Evolutionary conservation across 805 yeast genomes (phyloP).

Genomic region (Wickerhamomyces strasburgensis): DNA sequence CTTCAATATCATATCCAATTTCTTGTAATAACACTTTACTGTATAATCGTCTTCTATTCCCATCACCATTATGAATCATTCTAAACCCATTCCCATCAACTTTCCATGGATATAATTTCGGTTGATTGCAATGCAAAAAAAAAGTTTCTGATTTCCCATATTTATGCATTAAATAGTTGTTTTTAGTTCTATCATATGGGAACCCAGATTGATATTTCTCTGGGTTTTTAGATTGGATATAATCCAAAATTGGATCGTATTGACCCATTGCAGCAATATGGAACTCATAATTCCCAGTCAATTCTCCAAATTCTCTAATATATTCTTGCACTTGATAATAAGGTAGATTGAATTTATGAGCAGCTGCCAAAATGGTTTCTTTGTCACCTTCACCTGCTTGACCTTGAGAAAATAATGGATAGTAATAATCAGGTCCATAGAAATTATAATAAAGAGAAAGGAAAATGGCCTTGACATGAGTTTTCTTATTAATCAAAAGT

Average conservation of each 20-base stretch:
- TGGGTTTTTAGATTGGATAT: conserved; percentile 14
- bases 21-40: conserved; percentile 17
- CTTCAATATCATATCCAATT: conserved; percentile 26
- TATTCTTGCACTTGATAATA: conserved; percentile 52
- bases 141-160: conserved; percentile 21
- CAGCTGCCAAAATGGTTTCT: conserved; percentile 71
- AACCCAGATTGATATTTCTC: conserved; percentile 13
- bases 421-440: conserved; percentile 56
- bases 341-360: conserved; percentile 41
- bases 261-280: conserved; percentile 56
- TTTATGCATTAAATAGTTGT: conserved; percentile 21
- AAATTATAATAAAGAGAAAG: conserved; percentile 62
- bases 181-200: conserved; percentile 12
- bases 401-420: conserved; percentile 56
- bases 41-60: conserved; percentile 21
- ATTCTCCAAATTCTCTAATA: conserved; percentile 46
- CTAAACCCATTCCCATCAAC: conserved; percentile 23
- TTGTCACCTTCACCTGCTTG: conserved; percentile 79
- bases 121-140: conserved; percentile 27
- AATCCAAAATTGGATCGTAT: conserved; percentile 44
- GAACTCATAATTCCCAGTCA: conserved; percentile 28
- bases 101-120: conserved; percentile 28
- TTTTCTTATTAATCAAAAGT: conserved; percentile 49
- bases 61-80: conserved; percentile 18
- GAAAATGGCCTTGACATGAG: conserved; percentile 53